Evolutionary conservation across 225 moss, liverwort and hornwort species (phyloP).

Genomic region (Pleurozium schreberi): DNA sequence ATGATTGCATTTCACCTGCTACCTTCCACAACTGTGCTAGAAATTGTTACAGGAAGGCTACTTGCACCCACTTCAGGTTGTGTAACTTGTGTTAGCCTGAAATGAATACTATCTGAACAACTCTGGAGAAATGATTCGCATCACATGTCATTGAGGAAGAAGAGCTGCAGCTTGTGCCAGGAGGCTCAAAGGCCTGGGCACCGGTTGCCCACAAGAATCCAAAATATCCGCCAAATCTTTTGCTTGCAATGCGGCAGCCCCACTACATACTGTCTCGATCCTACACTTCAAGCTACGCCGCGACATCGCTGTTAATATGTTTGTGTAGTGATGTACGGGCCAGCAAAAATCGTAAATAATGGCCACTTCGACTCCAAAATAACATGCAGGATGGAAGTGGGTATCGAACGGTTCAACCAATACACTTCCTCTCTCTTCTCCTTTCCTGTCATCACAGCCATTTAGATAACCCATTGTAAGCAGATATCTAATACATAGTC

Average conservation of each 20-base stretch:
- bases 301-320: slow-evolving; percentile 53
- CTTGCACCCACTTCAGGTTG: not conserved
- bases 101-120: not conserved
- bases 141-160: slow-evolving; percentile 12
- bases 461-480: not conserved
- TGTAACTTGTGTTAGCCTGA: not conserved
- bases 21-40: not conserved
- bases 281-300: slow-evolving; percentile 43
- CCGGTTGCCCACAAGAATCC: slow-evolving; percentile 44
- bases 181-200: slow-evolving; percentile 66
- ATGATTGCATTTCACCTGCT: not conserved
- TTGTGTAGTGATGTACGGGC: slow-evolving; percentile 30
- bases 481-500: not conserved
- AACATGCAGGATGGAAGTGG: not conserved
- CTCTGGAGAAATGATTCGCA: not conserved
- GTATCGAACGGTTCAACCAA: slow-evolving; percentile 6
- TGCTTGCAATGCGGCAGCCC: slow-evolving; percentile 62
- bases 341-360: slow-evolving; percentile 66
- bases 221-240: slow-evolving; percentile 38
- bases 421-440: not conserved
- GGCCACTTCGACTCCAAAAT: slow-evolving; percentile 10
- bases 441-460: slow-evolving; percentile 12
- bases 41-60: not conserved
- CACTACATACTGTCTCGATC: slow-evolving; percentile 75
- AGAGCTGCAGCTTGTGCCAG: slow-evolving; percentile 62